Conservation (phyloP, 176 grass and related monocot species). For the Zoysia pacifica region DNA sequence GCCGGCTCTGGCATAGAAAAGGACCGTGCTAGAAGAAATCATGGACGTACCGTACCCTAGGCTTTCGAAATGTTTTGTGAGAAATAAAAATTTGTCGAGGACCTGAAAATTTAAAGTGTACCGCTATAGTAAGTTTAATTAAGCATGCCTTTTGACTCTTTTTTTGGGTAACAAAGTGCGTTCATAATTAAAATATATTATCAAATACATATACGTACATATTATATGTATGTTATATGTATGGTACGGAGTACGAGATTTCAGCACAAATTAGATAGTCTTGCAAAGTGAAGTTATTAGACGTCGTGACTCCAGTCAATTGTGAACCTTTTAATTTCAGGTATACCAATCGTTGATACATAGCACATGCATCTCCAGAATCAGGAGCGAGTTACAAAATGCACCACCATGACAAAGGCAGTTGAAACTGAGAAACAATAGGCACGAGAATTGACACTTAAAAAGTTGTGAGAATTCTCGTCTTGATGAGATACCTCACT, state of each 20-base stretch:
- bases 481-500: slow-evolving; percentile 49
- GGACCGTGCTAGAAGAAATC: slow-evolving; percentile 12
- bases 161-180: neutral
- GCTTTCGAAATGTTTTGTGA: neutral
- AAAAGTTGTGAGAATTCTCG: slow-evolving; percentile 71
- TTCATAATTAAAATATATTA: neutral
- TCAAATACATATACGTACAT: neutral
- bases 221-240: neutral
- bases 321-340: slow-evolving; percentile 32
- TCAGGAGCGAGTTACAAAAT: slow-evolving; percentile 38
- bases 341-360: slow-evolving; percentile 39
- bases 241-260: neutral
- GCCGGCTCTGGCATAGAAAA: slow-evolving; percentile 24
- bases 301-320: neutral
- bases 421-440: slow-evolving; percentile 37
- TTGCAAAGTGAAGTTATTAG: neutral
- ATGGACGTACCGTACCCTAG: neutral
- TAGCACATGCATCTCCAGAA: slow-evolving; percentile 40
- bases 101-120: neutral
- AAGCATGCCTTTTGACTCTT: neutral
- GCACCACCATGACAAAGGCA: neutral
- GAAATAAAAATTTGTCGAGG: slow-evolving; percentile 5
- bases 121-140: neutral
- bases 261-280: neutral
- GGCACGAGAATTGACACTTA: slow-evolving; percentile 57